Evolutionary conservation across 2,329 filamentous ascomycete species (phyloP).

Genomic region (Didymella exigua): DNA sequence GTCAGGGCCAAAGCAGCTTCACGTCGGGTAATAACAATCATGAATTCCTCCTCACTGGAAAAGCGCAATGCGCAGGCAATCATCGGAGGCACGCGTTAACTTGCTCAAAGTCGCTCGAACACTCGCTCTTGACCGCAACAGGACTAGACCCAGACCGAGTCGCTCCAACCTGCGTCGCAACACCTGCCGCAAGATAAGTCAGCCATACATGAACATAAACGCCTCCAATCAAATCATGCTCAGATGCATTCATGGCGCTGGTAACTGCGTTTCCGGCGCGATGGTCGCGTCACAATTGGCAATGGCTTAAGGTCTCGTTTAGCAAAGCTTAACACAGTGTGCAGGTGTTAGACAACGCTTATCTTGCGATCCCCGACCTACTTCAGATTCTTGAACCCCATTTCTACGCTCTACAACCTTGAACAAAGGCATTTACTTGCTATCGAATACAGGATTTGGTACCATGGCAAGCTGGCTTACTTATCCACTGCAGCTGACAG

Average conservation of each 20-base stretch:
- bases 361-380: background rate
- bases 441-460: background rate
- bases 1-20: background rate
- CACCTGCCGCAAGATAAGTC: background rate
- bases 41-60: too few species aligned
- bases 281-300: background rate
- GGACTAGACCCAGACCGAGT: background rate
- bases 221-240: background rate
- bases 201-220: background rate
- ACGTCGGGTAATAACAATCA: background rate
- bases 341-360: background rate
- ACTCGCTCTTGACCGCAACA: background rate
- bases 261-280: background rate
- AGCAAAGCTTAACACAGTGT: background rate
- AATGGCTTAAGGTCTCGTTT: background rate
- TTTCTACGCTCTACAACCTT: background rate
- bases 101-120: constrained; percentile 22
- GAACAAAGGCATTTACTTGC: background rate
- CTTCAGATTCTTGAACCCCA: background rate
- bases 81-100: constrained; percentile 3
- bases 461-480: constrained; percentile 28
- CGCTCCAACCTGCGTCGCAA: background rate
- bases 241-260: background rate
- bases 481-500: constrained; percentile 19
- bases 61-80: background rate